Base-by-base conservation (phyloP, 2,329 filamentous ascomycete genomes). In the Colletotrichum costaricense region DNA sequence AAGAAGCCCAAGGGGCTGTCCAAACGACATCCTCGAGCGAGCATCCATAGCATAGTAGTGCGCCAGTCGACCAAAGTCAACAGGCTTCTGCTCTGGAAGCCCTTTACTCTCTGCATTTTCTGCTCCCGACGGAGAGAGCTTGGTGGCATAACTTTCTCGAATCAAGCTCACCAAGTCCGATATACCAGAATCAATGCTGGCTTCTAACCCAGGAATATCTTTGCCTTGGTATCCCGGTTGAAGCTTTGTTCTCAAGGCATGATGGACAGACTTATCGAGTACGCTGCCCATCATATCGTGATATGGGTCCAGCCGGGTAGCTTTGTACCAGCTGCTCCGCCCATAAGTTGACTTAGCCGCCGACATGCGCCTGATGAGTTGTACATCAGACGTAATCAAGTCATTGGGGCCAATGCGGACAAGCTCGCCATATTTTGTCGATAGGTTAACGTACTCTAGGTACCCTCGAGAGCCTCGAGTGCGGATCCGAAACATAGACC, bases 221-320 rank as follows among this genome's bases (percentile, higher is more conserved):
- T 74, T 76, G 8, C 75, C 75, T 24, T 63, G n/a, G 35, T 76
- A 76, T 2, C 74, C 75, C 11, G 74, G 65, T 16, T 64, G 64
- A 7, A 75, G 7, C 12, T 76, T 76, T n/a, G 49, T 55, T 33
- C 72, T 71, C 8, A 76, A 30, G 19, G 68, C 26, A 49, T 75
- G 73, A 49, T 76, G 75, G 6, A 42, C 57, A 6, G 68, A 63
- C 26, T 75, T 75, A 54, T 76, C 74, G 57, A 75, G 73, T 19
- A 75, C 63, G 56, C 75, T 76, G 19, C 75, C 75, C 75, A 76
- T 76, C 74, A 74, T 76, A 26, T 76, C 75, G 9, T 76, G 75
- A 24, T 76, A 76, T 0, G 88, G 86, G 69, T 91, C 86, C 72
- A 92, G 82, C 12, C 85, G 83, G 59, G 86, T 82, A 5, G 83